phyloP scores from a whole-genome alignment of 352 stramenopile species.

The Globisporangium iwayamae region DNA sequence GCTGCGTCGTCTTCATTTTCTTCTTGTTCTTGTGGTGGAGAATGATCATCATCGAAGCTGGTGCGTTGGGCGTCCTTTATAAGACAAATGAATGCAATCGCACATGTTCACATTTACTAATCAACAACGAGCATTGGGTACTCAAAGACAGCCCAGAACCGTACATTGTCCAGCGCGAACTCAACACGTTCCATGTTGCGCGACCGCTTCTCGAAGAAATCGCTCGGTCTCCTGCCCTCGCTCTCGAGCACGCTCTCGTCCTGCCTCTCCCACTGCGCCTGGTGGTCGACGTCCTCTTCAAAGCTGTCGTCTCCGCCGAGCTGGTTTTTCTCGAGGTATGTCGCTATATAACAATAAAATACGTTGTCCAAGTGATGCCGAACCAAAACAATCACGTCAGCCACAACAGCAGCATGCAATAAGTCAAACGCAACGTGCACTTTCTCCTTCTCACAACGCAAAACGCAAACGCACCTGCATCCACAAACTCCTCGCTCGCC shows the following conservation, averaged over 20 bases:
- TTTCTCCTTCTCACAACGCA: neutral
- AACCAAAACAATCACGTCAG: neutral
- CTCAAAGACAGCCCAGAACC: neutral
- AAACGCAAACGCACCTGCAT: constrained; percentile 44
- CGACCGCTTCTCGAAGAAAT: constrained; percentile 74
- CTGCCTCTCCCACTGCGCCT: constrained; percentile 26
- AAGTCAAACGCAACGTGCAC: neutral
- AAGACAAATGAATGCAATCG: neutral
- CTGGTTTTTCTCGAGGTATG: constrained; percentile 47
- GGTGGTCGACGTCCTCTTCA: constrained; percentile 25
- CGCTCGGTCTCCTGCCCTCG: constrained; percentile 38
- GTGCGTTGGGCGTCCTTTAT: neutral
- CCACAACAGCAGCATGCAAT: neutral
- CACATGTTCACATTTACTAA: neutral
- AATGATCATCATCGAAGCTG: neutral
- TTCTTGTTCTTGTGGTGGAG: neutral
- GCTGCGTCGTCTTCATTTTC: neutral
- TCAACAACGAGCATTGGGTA: neutral
- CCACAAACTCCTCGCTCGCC: constrained; percentile 60
- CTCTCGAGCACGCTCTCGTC: constrained; percentile 20
- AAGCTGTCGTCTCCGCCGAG: constrained; percentile 45
- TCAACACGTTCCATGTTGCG: constrained; percentile 68
- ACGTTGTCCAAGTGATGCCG: neutral
- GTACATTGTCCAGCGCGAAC: constrained; percentile 34
- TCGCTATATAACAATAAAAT: constrained; percentile 20